phyloP scores from a whole-genome alignment of 805 yeast genomes.

The Candida silvicultrix region DNA sequence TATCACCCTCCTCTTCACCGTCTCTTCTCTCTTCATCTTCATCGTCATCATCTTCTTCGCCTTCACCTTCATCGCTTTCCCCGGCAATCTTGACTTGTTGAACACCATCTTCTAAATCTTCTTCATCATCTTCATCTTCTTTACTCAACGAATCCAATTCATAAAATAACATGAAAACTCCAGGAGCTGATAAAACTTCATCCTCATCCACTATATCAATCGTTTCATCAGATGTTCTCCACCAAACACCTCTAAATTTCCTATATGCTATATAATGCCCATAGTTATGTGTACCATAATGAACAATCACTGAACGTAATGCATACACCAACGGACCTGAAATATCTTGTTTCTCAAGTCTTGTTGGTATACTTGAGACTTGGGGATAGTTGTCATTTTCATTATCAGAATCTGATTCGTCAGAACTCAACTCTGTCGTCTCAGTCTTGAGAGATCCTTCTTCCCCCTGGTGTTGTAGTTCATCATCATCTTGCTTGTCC shows the following conservation, averaged over 20 bases:
- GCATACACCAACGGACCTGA: conserved; percentile 51
- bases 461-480: background rate
- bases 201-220: conserved; percentile 74
- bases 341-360: conserved; percentile 10
- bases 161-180: conserved; percentile 90
- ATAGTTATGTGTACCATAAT: conserved; percentile 92
- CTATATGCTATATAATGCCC: conserved; percentile 96
- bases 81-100: background rate
- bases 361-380: conserved; percentile 6
- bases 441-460: background rate
- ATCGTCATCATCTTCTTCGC: background rate
- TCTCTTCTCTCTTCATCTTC: background rate
- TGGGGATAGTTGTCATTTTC: conserved; percentile 3
- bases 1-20: conserved; percentile 2
- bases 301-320: conserved; percentile 82
- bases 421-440: background rate
- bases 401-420: conserved; percentile 5
- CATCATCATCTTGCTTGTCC: conserved; percentile 10
- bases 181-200: conserved; percentile 77
- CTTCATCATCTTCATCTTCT: conserved; percentile 10
- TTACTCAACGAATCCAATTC: conserved; percentile 44
- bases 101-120: background rate
- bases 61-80: background rate
- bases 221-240: conserved; percentile 90
- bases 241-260: conserved; percentile 80